Evolutionary conservation across 1,284 basidiomycete genomes (phyloP), one percentile per base, ranked within the genome.

Genomic region (Pascua sp.): DNA sequence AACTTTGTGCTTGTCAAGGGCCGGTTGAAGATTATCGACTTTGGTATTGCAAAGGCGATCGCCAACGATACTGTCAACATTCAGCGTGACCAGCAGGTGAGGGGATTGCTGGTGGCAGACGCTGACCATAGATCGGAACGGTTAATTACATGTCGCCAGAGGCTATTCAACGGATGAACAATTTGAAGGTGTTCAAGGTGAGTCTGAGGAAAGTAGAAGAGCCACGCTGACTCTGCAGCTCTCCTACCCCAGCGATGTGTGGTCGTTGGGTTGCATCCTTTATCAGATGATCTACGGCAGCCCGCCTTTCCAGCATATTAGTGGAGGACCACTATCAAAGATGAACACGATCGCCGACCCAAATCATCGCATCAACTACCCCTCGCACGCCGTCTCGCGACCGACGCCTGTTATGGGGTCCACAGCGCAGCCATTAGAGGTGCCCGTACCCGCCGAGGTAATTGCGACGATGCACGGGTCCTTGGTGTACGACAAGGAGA

Each of bases 1-100:
- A 97, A 97, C 75, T 97, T 97, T 68, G 92, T 97, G 15, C 81
- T 97, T 42, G 93, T 96, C 55, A 87, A 88, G 61, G 93, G 93
- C 2, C 88, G 91, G 60, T 80, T 97, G 49, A 97, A 97, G 80
- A 80, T 96, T 54, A 97, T 97, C 67, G 93, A 96, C 74, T 97
- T 97, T 67, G 93, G 93, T 12, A 97, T 97, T 68, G 93, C 93
- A 5, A 96, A 96, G 73, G 92, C 92, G 8, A 93, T 97, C 63
- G 91, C 92, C 7, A 95, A 94, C 70, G 93, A 97, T 69, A 97
- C 93, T 2, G 95, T 94, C 5, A 96, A 97, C 69, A 96, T 97
- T 55, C 90, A 94, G 64, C 83, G 93, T 52, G 93, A 97, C 66
- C 88, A 91, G 70, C 91, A 94, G 82, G 89, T 90, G 65, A 40